Evolutionary conservation across 2,329 filamentous ascomycete species (phyloP), one percentile per base, ranked within the genome.

Genomic region (Leptographium galeiforme): DNA sequence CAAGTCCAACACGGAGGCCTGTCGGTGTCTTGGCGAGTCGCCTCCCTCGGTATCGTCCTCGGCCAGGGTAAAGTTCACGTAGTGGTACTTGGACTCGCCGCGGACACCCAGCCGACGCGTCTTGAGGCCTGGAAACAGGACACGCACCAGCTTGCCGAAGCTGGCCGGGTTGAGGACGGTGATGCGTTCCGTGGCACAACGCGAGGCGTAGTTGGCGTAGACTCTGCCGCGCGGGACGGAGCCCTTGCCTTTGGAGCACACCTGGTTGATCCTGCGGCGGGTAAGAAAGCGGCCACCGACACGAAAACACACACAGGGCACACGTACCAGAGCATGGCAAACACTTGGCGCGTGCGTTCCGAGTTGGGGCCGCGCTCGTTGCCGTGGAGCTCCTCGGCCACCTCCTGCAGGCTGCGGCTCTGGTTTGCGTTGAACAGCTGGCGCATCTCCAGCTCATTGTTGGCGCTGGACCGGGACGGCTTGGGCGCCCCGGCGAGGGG

Each of bases 61-160:
- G 44, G 72, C 68, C 50, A 84, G 67, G 13, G 72, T 72, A 61
- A 85, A 85, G 63, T 83, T 82, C 48, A 84, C 81, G 63, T 98
- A 98, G 68, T 98, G 93, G 67, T 98, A 98, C 66, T 98, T 98
- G 14, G 93, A 98, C 70, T 97, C 91, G 58, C 93, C 93, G 52
- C 93, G 82, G 48, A 97, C 90, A 57, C 93, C 93, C 13, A 98
- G 75, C 58, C 93, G 81, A 55, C 93, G 79, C 36, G 93, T 98
- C 69, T 95, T 91, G 25, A 98, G 84, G 44, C 90, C 91, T 0
- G 93, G 91, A 62, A 97, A 98, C 51, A 98, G 85, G 41, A 98
- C 91, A 36, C 93, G 83, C 38, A 98, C 93, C 45, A 98, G 79
- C 68, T 98, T 98, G 54, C 93, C 93, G 68, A 98, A 98, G 33